These are phyloP conservation scores for Metschnikowia orientalis DNA, from an alignment of 805 yeast genomes.

Conservation along the genomic window DNA sequence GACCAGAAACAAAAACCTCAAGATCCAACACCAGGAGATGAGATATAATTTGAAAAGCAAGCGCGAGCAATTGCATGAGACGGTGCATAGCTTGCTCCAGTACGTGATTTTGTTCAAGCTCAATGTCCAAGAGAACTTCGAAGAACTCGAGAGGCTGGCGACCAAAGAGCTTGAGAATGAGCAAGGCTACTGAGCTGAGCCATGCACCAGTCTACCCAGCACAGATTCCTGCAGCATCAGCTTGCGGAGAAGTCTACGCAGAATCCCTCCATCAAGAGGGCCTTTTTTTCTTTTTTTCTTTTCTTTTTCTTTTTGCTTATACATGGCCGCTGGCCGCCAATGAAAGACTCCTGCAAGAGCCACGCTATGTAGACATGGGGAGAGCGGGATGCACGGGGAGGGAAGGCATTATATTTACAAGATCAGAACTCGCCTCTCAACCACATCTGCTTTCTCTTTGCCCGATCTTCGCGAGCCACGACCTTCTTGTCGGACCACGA, in stretches of 20 bases:
- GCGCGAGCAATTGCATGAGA: slow-evolving; percentile 46
- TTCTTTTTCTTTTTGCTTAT: too few relatives aligned
- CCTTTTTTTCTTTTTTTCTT: too few relatives aligned
- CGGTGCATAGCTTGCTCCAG: slow-evolving; percentile 56
- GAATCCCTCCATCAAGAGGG: too few relatives aligned
- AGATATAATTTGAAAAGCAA: slow-evolving; percentile 43
- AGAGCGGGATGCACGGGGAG: too few relatives aligned
- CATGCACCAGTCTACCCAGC: too few relatives aligned
- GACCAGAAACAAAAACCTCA: slow-evolving; percentile 44
- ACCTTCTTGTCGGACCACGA: slow-evolving; percentile 47
- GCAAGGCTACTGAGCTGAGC: too few relatives aligned
- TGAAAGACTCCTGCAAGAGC: too few relatives aligned
- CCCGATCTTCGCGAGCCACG: slow-evolving; percentile 52
- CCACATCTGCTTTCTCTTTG: slow-evolving; percentile 60
- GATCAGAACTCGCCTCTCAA: slow-evolving; percentile 48
- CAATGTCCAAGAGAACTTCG: slow-evolving; percentile 60
- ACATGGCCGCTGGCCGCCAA: too few relatives aligned
- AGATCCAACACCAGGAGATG: slow-evolving; percentile 49
- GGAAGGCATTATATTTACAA: too few relatives aligned
- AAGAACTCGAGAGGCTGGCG: slow-evolving; percentile 50
- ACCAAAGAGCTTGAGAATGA: slow-evolving; percentile 31
- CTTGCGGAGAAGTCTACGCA: too few relatives aligned
- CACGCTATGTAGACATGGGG: too few relatives aligned
- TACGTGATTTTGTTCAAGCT: slow-evolving; percentile 61
- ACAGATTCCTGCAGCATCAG: too few relatives aligned